Percentiles rank a stretch among this genome's conserved stretches.
These are phyloP conservation scores for Fusarium torreyae DNA, from an alignment of 2,329 filamentous ascomycete species.

Conservation along the genomic window DNA sequence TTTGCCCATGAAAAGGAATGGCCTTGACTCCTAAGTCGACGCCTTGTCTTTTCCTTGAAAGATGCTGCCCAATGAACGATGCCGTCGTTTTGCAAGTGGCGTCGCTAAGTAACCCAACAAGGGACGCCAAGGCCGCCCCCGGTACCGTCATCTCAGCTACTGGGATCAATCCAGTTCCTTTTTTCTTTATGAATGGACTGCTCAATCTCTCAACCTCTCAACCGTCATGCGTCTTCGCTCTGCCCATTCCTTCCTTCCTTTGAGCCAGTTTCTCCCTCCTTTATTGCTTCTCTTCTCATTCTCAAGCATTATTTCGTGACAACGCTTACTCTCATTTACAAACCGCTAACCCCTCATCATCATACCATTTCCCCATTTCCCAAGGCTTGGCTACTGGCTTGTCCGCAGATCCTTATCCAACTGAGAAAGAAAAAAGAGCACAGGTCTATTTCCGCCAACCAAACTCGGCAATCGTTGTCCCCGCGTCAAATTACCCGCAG, in stretches of 20 bases:
- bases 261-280: constrained; percentile 19
- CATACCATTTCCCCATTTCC: constrained; percentile 20
- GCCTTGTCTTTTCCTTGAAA: constrained; percentile 8
- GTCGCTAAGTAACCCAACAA: constrained; percentile 38
- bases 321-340: constrained; percentile 29
- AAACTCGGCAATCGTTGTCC: constrained; percentile 47
- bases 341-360: constrained; percentile 12
- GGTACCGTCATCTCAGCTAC: constrained; percentile 41
- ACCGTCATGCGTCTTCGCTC: constrained; percentile 29
- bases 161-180: constrained; percentile 33
- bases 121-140: constrained; percentile 41
- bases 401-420: constrained; percentile 42
- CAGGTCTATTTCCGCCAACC: constrained; percentile 38
- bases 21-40: not conserved
- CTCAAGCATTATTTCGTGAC: not conserved
- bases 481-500: constrained; percentile 41
- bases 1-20: not conserved
- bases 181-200: constrained; percentile 23
- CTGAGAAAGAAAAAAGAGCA: constrained; percentile 20
- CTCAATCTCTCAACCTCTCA: constrained; percentile 36
- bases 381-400: constrained; percentile 37
- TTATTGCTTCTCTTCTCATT: constrained; percentile 10
- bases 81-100: constrained; percentile 31
- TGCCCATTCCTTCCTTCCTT: constrained; percentile 30
- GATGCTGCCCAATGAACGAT: constrained; percentile 30